phyloP scores from a whole-genome alignment of 306 rosid species.

The Prunus armeniaca region DNA sequence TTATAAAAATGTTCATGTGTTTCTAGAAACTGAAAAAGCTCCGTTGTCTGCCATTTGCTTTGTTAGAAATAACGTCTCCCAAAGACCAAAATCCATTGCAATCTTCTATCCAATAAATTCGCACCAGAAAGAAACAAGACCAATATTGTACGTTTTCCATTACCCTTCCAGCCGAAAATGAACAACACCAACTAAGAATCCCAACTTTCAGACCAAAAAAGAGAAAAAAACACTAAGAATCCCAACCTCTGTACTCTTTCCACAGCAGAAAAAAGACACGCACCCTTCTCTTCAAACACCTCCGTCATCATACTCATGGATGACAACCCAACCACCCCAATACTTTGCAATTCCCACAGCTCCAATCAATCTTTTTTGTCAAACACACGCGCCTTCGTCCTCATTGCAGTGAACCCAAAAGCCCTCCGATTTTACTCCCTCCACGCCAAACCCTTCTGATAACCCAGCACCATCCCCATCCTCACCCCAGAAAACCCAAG shows the following conservation, averaged over 20 bases:
- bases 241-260: slow-evolving; percentile 22
- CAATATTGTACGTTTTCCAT: not conserved
- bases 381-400: not conserved
- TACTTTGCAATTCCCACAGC: slow-evolving; percentile 2
- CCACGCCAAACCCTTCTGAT: not conserved
- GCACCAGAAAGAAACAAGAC: not conserved
- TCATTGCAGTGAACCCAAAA: not conserved
- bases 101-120: not conserved
- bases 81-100: not conserved
- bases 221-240: not conserved
- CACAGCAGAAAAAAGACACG: not conserved
- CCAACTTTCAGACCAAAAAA: not conserved
- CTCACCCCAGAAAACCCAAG: not conserved
- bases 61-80: not conserved
- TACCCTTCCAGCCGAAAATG: slow-evolving; percentile 8
- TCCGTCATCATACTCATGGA: too few relatives aligned
- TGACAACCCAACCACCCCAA: too few relatives aligned
- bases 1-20: too few relatives aligned
- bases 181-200: slow-evolving; percentile 4
- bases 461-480: not conserved
- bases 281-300: slow-evolving; percentile 21
- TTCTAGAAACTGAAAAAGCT: not conserved
- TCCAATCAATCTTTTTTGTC: slow-evolving; percentile 17
- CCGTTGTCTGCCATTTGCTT: too few relatives aligned
- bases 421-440: not conserved